Base-by-base conservation (phyloP, 2,329 filamentous ascomycete species). In the Aspergillus sp. region DNA sequence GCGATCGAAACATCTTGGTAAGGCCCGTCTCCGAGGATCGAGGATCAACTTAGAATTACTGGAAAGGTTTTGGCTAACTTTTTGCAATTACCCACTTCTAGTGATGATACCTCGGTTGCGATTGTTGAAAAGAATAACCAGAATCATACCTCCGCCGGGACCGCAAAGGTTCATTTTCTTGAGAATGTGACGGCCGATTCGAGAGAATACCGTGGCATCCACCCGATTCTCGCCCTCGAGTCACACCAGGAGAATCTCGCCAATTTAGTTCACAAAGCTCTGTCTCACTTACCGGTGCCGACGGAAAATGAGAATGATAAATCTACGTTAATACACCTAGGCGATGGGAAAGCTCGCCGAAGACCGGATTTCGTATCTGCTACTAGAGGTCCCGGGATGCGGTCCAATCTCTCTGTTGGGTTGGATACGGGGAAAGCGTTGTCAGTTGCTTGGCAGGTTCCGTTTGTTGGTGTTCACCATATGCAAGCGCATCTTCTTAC, bases 401-500 rank as follows among this genome's bases (percentile, higher is more conserved):
- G 79, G 28, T 77, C 85, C 5, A 89, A 88, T 56, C 75, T 98
- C 28, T 77, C 82, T 13, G 82, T 85, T 11, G 93, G 93, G 0
- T 65, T 97, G 8, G 83, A 89, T 60, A 84, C 83, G 19, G 93
- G 89, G 12, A 97, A 97, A 67, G 93, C 90, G 0, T 76, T 97
- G 13, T 82, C 90, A 0, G 74, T 87, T 13, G 90, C 88, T 32
- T 95, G 88, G 88, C 77, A 82, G 51, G 77, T 90, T 32, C 90
- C 91, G 3, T 71, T 97, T 29, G 65, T 97, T 1, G 93, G 83
- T 1, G 87, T 96, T 1, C 87, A 98, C 65, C 93, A 98, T 66
- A 97, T 98, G 93, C 90, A 96, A 64, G 93, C 90, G 8, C 93
- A 98, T 66, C 86, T 93, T 12, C 71, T 98, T 49, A 97, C 93